phyloP scores from a whole-genome alignment of 2,329 filamentous ascomycete species.

The Penicillium sp. region DNA sequence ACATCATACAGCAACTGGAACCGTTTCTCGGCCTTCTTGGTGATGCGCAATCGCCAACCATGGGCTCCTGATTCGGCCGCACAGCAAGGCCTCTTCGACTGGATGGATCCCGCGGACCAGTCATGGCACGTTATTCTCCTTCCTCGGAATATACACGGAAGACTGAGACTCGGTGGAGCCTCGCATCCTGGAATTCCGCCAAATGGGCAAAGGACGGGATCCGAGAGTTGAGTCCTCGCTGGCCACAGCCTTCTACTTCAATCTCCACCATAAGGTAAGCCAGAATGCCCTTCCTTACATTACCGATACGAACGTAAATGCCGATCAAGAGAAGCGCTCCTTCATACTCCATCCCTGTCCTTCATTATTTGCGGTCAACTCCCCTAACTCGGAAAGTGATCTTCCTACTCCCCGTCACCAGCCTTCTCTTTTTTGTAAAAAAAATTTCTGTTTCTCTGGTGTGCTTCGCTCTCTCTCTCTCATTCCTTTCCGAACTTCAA shows the following conservation, averaged over 20 bases:
- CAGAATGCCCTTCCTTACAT: conserved; percentile 7
- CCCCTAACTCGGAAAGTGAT: conserved; percentile 18
- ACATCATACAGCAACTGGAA: conserved; percentile 2
- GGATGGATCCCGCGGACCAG: conserved; percentile 1
- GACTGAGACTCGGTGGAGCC: conserved; percentile 18
- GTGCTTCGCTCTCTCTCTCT: conserved; percentile 19
- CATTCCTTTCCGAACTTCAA: conserved; percentile 29
- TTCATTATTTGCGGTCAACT: conserved; percentile 3
- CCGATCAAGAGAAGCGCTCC: conserved; percentile 10
- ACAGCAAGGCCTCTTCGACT: neutral
- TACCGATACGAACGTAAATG: conserved; percentile 12
- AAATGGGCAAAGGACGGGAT: conserved; percentile 5
- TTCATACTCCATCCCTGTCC: conserved; percentile 15
- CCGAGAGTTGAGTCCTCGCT: neutral
- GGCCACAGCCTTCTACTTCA: neutral
- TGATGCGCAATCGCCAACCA: conserved; percentile 2
- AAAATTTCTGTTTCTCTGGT: neutral
- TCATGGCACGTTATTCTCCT: neutral
- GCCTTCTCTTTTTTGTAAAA: neutral
- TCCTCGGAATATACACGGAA: conserved; percentile 22
- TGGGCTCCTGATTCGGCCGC: conserved; percentile 2
- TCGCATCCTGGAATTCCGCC: conserved; percentile 21
- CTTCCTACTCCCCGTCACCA: conserved; percentile 7
- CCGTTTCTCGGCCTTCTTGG: neutral
- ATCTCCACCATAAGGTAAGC: neutral